These are phyloP conservation scores for Cynara cardunculus DNA, from an alignment of 129 eudicot species.

Conservation along the genomic window DNA sequence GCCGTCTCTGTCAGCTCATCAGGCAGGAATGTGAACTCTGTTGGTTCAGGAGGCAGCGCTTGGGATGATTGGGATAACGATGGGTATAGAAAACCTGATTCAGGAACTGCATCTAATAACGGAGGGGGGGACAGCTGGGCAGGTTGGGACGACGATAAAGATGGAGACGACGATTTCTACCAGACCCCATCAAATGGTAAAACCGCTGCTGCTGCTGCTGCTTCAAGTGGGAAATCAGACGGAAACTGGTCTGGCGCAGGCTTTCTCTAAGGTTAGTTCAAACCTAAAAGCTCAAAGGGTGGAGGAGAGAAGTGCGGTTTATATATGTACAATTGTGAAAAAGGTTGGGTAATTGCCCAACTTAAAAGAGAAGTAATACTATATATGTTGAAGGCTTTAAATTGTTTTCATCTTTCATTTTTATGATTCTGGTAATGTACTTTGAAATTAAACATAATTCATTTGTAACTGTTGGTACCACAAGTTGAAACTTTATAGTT, in stretches of 20 bases:
- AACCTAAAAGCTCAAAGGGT: background rate
- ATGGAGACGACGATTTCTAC: conserved; percentile 54
- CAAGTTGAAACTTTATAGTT: no score
- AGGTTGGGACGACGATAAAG: conserved; percentile 88
- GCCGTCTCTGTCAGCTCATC: conserved; percentile 30
- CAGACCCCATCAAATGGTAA: conserved; percentile 45
- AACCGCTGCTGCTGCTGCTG: conserved; percentile 21
- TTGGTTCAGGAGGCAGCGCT: conserved; percentile 33
- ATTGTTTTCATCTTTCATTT: conserved; percentile 9
- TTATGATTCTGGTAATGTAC: conserved; percentile 13
- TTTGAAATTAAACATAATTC: conserved; percentile 4
- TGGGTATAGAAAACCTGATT: conserved; percentile 43
- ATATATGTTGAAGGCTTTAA: background rate
- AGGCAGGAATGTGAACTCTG: conserved; percentile 30
- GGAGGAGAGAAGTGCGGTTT: conserved; percentile 27
- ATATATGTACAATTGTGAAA: conserved; percentile 40
- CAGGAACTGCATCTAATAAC: conserved; percentile 38
- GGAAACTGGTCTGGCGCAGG: conserved; percentile 78
- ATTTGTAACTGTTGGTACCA: background rate
- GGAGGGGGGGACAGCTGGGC: conserved; percentile 79
- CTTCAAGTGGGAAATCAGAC: conserved; percentile 48
- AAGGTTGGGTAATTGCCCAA: conserved; percentile 21
- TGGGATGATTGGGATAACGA: conserved; percentile 93
- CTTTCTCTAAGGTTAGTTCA: conserved; percentile 50
- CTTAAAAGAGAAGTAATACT: conserved; percentile 12